Conservation (phyloP, 495 filamentous ascomycete genomes). For the Xanthoparmelia taractica region DNA sequence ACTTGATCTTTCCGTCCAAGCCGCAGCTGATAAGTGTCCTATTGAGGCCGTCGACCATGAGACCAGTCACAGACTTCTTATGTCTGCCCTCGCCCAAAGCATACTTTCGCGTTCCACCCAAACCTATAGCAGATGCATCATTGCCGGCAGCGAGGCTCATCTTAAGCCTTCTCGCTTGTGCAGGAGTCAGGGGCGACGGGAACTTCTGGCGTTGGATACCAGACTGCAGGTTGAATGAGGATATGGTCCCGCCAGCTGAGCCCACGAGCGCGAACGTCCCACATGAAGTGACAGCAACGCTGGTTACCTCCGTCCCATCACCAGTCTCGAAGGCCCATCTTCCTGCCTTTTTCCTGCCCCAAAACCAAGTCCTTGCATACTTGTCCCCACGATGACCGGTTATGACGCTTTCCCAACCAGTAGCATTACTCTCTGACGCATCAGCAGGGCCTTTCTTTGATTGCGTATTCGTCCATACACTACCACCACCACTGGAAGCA, state of each 20-base stretch:
- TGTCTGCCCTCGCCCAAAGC: constrained; percentile 53
- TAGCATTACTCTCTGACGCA: constrained; percentile 54
- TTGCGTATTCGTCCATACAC: constrained; percentile 66
- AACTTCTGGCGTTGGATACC: constrained; percentile 78
- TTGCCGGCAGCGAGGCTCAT: constrained; percentile 38
- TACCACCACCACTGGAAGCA: constrained; percentile 55
- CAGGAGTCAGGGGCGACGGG: constrained; percentile 58
- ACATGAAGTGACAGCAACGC: constrained; percentile 79
- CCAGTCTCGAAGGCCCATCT: constrained; percentile 86
- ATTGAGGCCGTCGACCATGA: constrained; percentile 79
- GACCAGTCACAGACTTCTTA: constrained; percentile 71
- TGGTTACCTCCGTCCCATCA: constrained; percentile 75
- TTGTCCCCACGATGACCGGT: constrained; percentile 87
- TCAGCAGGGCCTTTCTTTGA: constrained; percentile 47
- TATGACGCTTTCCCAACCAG: constrained; percentile 93
- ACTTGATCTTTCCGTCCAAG: constrained; percentile 91
- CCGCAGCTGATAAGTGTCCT: constrained; percentile 74
- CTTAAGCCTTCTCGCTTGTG: constrained; percentile 56
- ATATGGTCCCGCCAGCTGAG: constrained; percentile 69
- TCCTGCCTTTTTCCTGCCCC: constrained; percentile 86
- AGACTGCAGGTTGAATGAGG: constrained; percentile 95
- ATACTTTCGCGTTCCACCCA: constrained; percentile 38
- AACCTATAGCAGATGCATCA: constrained; percentile 30
- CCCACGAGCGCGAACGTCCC: constrained; percentile 93
- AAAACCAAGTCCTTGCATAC: constrained; percentile 91